Conservation (phyloP, 2,329 filamentous ascomycete species). For the Ophiostoma perfectum region DNA sequence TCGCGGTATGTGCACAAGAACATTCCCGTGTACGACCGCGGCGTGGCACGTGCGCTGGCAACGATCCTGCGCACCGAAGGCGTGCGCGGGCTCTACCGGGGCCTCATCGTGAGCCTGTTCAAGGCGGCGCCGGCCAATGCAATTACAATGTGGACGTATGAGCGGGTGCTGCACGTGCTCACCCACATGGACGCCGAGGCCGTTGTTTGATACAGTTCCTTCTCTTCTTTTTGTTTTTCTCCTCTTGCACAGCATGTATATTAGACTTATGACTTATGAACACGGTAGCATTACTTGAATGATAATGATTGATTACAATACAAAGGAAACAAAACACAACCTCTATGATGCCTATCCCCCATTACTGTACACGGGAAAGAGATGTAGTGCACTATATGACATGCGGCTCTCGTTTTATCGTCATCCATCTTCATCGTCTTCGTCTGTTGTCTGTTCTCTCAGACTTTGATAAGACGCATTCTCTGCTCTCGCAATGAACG, state of each 20-base stretch:
- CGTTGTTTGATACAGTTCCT: not conserved
- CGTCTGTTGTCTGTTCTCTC: too few species aligned
- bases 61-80: conserved; percentile 70
- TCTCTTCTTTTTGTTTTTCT: not conserved
- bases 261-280: not conserved
- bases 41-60: conserved; percentile 60
- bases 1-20: conserved; percentile 73
- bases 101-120: conserved; percentile 78
- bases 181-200: not conserved
- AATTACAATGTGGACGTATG: conserved; percentile 93
- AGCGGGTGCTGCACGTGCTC: conserved; percentile 62
- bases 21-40: conserved; percentile 73
- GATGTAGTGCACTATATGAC: not conserved
- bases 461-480: too few species aligned
- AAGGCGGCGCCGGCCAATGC: conserved; percentile 93
- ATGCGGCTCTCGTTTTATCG: not conserved
- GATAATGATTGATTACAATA: conserved; percentile 24
- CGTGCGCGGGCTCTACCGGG: conserved; percentile 74
- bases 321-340: conserved; percentile 15
- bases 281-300: not conserved
- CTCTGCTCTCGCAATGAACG: too few species aligned
- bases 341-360: conserved; percentile 8
- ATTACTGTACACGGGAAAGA: not conserved
- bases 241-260: not conserved
- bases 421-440: too few species aligned